Conservation (phyloP, 2,329 filamentous ascomycete genomes). For the Apiospora marii region DNA sequence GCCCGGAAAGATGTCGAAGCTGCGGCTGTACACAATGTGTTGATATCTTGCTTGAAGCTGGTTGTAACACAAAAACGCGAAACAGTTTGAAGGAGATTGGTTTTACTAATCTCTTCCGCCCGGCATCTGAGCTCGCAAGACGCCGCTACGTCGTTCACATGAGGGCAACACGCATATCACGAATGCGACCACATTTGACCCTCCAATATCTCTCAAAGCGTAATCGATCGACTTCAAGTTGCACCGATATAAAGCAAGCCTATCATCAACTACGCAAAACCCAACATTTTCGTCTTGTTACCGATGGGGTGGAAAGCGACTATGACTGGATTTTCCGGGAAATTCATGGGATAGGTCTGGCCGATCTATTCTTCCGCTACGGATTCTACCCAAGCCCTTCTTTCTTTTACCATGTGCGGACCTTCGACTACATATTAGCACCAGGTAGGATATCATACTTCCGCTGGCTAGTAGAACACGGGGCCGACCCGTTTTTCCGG, state of each 20-base stretch:
- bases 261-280: too few relatives aligned
- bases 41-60: background rate
- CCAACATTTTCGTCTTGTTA: too few relatives aligned
- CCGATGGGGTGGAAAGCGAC: background rate
- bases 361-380: slow-evolving; percentile 10
- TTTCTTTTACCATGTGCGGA: background rate
- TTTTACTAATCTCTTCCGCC: background rate
- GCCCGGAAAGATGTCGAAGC: background rate
- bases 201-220: too few relatives aligned
- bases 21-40: slow-evolving; percentile 20
- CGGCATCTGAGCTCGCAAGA: slow-evolving; percentile 21
- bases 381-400: slow-evolving; percentile 18
- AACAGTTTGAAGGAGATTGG: background rate
- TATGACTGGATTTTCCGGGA: slow-evolving; percentile 11
- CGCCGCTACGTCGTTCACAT: slow-evolving; percentile 20
- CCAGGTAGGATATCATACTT: background rate
- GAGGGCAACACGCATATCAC: background rate
- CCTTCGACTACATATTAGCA: too few relatives aligned
- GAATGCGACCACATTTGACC: too few relatives aligned
- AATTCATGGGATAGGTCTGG: background rate
- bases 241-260: background rate
- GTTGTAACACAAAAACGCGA: background rate
- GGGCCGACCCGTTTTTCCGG: background rate
- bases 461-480: slow-evolving; percentile 18
- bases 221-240: too few relatives aligned